A percentile compares a stretch with the other conserved stretches of the same genome.
These are phyloP conservation scores for Scheffersomyces spartinae DNA, from an alignment of 805 yeast species.

Conservation along the genomic window DNA sequence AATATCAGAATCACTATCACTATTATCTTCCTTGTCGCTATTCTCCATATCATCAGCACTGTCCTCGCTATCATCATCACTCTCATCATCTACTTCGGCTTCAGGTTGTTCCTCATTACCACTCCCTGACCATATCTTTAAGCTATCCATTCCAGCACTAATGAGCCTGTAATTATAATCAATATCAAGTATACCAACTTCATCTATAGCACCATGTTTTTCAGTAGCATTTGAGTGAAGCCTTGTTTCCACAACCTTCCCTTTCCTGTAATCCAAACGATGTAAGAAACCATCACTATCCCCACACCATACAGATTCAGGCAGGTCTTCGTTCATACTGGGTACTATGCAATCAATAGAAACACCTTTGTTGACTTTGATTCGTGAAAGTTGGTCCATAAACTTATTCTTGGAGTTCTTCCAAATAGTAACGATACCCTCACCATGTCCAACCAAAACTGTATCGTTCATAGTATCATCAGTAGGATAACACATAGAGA, in stretches of 20 bases:
- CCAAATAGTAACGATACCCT: constrained; percentile 86
- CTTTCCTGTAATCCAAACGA: constrained; percentile 52
- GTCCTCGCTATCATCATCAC: constrained; percentile 6
- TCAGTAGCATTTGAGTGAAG: constrained; percentile 41
- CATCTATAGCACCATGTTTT: constrained; percentile 42
- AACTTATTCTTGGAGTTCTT: constrained; percentile 54
- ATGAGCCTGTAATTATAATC: constrained; percentile 73
- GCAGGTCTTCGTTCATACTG: constrained; percentile 37
- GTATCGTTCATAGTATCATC: constrained; percentile 53
- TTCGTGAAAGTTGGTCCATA: constrained; percentile 69
- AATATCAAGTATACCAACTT: constrained; percentile 63
- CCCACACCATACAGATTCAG: constrained; percentile 61
- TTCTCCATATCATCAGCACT: constrained; percentile 13
- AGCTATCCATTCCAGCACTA: constrained; percentile 72
- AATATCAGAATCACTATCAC: constrained; percentile 4
- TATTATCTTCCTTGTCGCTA: constrained; percentile 13
- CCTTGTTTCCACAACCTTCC: constrained; percentile 54
- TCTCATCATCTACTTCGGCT: constrained; percentile 13
- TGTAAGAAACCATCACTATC: constrained; percentile 65
- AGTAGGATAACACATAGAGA: constrained; percentile 54
- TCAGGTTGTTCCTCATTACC: constrained; percentile 8
- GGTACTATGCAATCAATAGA: constrained; percentile 64
- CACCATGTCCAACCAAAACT: constrained; percentile 79
- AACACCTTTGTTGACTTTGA: constrained; percentile 55
- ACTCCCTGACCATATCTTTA: constrained; percentile 60